Percentiles rank a stretch among this genome's conserved stretches.
Conservation (phyloP, 768 basidiomycete genomes). For the Leucocoprinus leucothites region DNA sequence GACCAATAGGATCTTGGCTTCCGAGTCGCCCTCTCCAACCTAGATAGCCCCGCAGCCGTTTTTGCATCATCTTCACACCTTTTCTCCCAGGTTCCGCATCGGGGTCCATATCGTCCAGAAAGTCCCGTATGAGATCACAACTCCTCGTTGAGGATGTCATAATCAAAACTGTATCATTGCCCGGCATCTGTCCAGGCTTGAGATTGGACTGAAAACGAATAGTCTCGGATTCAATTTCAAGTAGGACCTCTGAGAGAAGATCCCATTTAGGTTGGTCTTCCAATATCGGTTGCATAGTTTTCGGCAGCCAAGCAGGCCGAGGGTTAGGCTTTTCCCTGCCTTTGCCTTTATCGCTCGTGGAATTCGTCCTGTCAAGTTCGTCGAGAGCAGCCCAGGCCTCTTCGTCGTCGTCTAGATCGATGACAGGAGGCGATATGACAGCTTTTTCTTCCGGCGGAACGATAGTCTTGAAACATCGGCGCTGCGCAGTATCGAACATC, state of each 20-base stretch:
- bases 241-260: constrained; percentile 75
- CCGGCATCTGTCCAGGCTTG: constrained; percentile 36
- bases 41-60: constrained; percentile 67
- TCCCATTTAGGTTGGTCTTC: constrained; percentile 97
- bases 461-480: constrained; percentile 69
- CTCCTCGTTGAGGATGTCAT: constrained; percentile 85
- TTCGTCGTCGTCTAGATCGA: constrained; percentile 59
- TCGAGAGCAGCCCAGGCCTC: constrained; percentile 77
- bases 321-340: constrained; percentile 18
- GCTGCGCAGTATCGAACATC: constrained; percentile 78
- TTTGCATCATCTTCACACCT: constrained; percentile 78
- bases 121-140: constrained; percentile 73
- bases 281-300: constrained; percentile 78
- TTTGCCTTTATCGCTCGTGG: neutral
- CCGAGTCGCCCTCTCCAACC: constrained; percentile 72
- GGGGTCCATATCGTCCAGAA: constrained; percentile 64
- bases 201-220: constrained; percentile 50
- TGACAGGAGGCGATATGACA: constrained; percentile 21
- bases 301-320: constrained; percentile 64
- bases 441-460: constrained; percentile 21
- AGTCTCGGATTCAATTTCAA: constrained; percentile 89
- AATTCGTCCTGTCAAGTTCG: constrained; percentile 46
- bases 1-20: neutral
- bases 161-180: constrained; percentile 76
- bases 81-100: constrained; percentile 55